Percentiles rank a stretch among this genome's conserved stretches.
phyloP scores from a whole-genome alignment of 2,329 filamentous ascomycete species.

The Fusarium papillatum region DNA sequence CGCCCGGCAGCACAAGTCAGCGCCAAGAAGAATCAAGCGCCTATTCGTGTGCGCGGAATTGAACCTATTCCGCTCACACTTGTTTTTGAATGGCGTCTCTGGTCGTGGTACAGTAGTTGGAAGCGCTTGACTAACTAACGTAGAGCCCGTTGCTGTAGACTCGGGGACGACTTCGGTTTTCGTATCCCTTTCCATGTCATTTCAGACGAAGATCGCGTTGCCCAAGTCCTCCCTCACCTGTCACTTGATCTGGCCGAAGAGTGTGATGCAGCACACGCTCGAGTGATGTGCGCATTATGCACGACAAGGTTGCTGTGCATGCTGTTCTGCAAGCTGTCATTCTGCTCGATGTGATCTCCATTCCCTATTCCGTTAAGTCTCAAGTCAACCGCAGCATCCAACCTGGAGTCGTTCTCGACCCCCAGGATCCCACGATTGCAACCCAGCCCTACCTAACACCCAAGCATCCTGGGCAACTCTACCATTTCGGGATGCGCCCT shows the following conservation, averaged over 20 bases:
- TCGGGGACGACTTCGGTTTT: not conserved
- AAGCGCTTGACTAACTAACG: not conserved
- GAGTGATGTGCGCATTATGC: conserved; percentile 23
- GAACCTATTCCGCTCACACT: not conserved
- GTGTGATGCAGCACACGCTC: not conserved
- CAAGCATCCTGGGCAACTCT: conserved; percentile 12
- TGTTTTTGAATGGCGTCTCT: not conserved
- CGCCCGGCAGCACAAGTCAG: conserved; percentile 31
- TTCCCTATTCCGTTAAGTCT: conserved; percentile 5
- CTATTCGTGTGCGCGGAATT: conserved; percentile 10
- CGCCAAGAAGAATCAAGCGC: conserved; percentile 16
- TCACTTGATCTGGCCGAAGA: not conserved
- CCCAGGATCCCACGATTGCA: conserved; percentile 1
- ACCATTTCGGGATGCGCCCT: conserved; percentile 3
- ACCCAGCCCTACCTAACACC: conserved; percentile 1
- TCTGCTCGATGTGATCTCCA: conserved; percentile 6
- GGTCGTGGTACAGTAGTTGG: not conserved
- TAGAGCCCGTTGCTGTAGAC: not conserved
- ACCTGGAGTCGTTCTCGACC: not conserved
- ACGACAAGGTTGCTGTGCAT: conserved; percentile 17
- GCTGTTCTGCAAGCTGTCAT: conserved; percentile 3
- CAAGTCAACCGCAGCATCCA: not conserved
- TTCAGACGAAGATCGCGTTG: not conserved
- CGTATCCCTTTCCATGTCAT: not conserved
- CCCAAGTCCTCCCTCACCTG: not conserved